These are phyloP conservation scores for Tricholoma sp. DNA, from an alignment of 768 basidiomycete genomes.

Conservation along the genomic window DNA sequence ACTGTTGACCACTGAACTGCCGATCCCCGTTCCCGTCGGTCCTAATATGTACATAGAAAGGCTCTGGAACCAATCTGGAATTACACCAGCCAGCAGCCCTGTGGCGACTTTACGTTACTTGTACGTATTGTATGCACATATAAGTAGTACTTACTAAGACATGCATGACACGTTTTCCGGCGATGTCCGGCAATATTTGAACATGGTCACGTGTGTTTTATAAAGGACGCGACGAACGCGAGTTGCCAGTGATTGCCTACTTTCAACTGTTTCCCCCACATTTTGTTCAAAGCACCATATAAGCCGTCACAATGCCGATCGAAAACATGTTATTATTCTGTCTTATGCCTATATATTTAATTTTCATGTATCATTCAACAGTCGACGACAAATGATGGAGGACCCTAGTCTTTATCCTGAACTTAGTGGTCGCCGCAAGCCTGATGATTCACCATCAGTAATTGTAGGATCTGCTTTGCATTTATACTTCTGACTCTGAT, in stretches of 20 bases:
- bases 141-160: too few relatives aligned
- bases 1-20: too few relatives aligned
- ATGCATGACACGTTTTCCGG: too few relatives aligned
- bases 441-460: constrained; percentile 14
- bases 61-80: too few relatives aligned
- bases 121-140: too few relatives aligned
- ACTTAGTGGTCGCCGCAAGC: constrained; percentile 19
- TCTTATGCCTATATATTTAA: background rate
- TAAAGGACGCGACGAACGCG: constrained; percentile 19
- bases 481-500: background rate
- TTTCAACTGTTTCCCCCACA: constrained; percentile 1
- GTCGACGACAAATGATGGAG: constrained; percentile 27
- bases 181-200: background rate
- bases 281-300: background rate
- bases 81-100: too few relatives aligned
- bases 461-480: constrained; percentile 20
- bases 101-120: too few relatives aligned
- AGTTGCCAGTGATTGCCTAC: too few relatives aligned
- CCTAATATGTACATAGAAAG: too few relatives aligned
- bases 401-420: constrained; percentile 29
- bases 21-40: too few relatives aligned
- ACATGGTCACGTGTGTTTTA: constrained; percentile 21
- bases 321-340: constrained; percentile 26
- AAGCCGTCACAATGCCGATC: constrained; percentile 22
- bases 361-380: constrained; percentile 4